Evolutionary conservation across 768 basidiomycete species (phyloP).

Genomic region (Cubamyces lactineus): DNA sequence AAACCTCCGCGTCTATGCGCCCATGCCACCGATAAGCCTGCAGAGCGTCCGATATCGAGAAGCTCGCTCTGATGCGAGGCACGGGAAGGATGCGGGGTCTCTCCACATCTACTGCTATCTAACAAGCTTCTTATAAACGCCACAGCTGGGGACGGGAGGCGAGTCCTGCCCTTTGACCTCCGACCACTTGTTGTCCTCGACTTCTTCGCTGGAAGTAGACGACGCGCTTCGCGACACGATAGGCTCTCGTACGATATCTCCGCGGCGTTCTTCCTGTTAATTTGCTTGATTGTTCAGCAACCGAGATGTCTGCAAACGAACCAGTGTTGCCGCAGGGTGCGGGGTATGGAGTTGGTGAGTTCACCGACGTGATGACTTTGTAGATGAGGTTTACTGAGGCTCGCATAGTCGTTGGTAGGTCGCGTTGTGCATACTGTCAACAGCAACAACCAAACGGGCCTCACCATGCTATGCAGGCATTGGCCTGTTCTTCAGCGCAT

Average conservation of each 20-base stretch:
- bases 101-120: neutral
- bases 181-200: neutral
- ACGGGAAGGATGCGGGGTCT: neutral
- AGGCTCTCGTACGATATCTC: neutral
- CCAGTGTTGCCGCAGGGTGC: slow-evolving; percentile 75
- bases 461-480: slow-evolving; percentile 55
- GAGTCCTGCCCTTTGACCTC: neutral
- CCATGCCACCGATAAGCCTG: slow-evolving; percentile 2
- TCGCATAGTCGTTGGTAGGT: slow-evolving; percentile 53
- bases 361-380: too few species aligned
- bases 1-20: neutral
- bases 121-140: slow-evolving; percentile 5
- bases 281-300: neutral
- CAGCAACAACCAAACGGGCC: neutral
- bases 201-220: slow-evolving; percentile 16
- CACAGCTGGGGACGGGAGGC: neutral
- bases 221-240: neutral
- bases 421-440: slow-evolving; percentile 24
- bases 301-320: slow-evolving; percentile 30
- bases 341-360: slow-evolving; percentile 79
- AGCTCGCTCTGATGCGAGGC: neutral
- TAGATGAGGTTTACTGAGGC: neutral
- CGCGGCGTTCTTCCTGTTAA: neutral
- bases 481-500: slow-evolving; percentile 82
- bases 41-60: slow-evolving; percentile 1